Evolutionary conservation across 1,139 yeast species (phyloP), one percentile per base, ranked within the genome.

Genomic region (Eremothecium sinecaudum): DNA sequence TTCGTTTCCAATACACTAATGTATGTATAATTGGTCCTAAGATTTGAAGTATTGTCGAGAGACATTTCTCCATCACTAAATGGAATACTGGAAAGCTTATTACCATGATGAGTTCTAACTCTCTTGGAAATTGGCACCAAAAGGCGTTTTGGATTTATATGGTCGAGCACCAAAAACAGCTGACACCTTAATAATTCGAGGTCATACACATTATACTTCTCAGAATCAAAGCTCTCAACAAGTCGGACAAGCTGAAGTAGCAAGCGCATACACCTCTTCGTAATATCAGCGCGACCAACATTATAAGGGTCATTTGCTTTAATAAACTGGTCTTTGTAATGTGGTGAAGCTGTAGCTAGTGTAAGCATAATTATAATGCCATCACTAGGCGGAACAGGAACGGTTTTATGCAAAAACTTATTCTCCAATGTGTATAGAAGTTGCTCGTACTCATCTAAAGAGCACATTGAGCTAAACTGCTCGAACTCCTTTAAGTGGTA

Each of bases 171-270:
- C 14, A 51, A 15, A 30, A 53, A 53, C 21, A 55, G 39, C 31
- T 55, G 59, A 34, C 59, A 51, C 24, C 58, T 41, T 25, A 55
- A 35, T 14, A 55, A 37, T 30, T 50, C 56, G 18, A 49, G 32
- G 22, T 46, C 48, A 28, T 50, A 45, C n/a, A 29, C 23, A 7
- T 33, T 40, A 35, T 42, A 40, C 19, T 25, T 31, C 1, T 32
- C 26, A 6, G 31, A 24, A 34, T 51, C 48, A 35, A 48, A 50
- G 2, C 37, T 40, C 17, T 39, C 38, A 21, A 53, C 31, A 4
- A 36, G 32, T 4, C 29, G 16, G 8, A 45, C 21, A 30, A 46
- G 47, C 25, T 28, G 32, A 5, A 29, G 28, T n/a, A 53, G 35
- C 4, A 55, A 11, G 21, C 41, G 42, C 22, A 50, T 21, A 2